A percentile compares a stretch with the other conserved stretches of the same genome.
Evolutionary conservation across 805 yeast species (phyloP).

Genomic region (Myxozyma vanderwaltii): DNA sequence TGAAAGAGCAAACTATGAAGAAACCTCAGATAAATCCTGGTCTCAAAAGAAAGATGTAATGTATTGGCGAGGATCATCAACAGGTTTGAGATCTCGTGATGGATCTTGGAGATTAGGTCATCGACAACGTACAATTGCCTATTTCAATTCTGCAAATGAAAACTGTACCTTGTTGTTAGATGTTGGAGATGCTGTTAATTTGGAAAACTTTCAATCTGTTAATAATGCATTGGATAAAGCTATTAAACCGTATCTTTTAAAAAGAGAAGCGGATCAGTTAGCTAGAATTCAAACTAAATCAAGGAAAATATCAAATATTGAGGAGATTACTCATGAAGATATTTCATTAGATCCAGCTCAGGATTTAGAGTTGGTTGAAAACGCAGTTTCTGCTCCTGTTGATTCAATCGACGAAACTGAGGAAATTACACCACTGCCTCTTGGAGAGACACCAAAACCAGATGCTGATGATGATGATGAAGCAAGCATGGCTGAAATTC

Average conservation of each 20-base stretch:
- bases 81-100: constrained; percentile 32
- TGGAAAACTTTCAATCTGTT: too few relatives aligned
- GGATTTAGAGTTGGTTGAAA: neutral
- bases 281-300: neutral
- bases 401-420: neutral
- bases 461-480: constrained; percentile 8
- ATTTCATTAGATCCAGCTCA: neutral
- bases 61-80: constrained; percentile 36
- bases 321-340: neutral
- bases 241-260: neutral
- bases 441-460: neutral
- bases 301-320: neutral
- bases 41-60: constrained; percentile 21
- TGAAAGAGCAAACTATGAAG: constrained; percentile 25
- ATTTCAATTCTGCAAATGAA: constrained; percentile 20
- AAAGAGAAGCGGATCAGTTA: neutral
- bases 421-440: too few relatives aligned
- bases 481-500: constrained; percentile 15
- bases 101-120: constrained; percentile 34
- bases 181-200: constrained; percentile 8
- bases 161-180: constrained; percentile 32
- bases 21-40: constrained; percentile 30
- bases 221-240: neutral
- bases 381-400: neutral
- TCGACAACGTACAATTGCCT: constrained; percentile 32